A percentile compares a stretch with the other conserved stretches of the same genome.
phyloP scores from a whole-genome alignment of 2,329 filamentous ascomycete species.

The Didymosphaeria variabile region DNA sequence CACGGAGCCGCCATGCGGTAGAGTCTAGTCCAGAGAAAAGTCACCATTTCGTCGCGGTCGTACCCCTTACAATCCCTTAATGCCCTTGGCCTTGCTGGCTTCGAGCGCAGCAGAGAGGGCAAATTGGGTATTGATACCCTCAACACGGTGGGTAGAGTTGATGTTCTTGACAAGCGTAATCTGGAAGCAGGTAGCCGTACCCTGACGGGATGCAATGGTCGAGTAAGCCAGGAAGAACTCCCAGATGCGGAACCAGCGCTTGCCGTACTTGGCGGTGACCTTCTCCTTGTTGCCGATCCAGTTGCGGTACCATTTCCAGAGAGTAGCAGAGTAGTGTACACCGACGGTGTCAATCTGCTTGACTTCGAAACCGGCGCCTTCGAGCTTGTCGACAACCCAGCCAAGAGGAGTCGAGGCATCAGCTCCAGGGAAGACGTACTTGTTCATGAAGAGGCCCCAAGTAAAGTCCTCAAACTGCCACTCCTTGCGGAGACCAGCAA shows the following conservation, averaged over 20 bases:
- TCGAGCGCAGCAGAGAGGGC: conserved; percentile 72
- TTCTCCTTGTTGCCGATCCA: conserved; percentile 95
- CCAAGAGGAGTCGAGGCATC: conserved; percentile 94
- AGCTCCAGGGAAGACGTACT: conserved; percentile 97
- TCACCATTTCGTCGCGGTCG: conserved; percentile 3
- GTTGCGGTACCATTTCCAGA: conserved; percentile 99
- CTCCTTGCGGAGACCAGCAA: conserved; percentile 88
- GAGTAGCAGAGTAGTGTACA: conserved; percentile 94
- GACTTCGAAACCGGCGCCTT: conserved; percentile 88
- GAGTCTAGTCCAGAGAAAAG: background rate
- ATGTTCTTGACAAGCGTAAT: conserved; percentile 89
- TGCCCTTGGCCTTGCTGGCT: conserved; percentile 53
- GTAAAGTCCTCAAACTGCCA: conserved; percentile 99
- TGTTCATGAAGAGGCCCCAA: conserved; percentile 99
- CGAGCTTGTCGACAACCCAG: conserved; percentile 83
- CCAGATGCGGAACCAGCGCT: conserved; percentile 96
- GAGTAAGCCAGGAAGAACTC: conserved; percentile 89
- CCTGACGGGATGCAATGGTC: conserved; percentile 84
- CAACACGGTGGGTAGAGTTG: conserved; percentile 83
- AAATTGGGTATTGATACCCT: conserved; percentile 75
- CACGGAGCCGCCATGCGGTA: conserved; percentile 7
- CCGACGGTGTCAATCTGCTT: conserved; percentile 93
- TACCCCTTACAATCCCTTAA: conserved; percentile 20
- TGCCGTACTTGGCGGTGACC: conserved; percentile 93
- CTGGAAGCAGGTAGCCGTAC: conserved; percentile 85